A percentile compares a stretch with the other conserved stretches of the same genome.
Evolutionary conservation across 176 grass and related monocot genomes (phyloP).

Genomic region (Pharus latifolius): DNA sequence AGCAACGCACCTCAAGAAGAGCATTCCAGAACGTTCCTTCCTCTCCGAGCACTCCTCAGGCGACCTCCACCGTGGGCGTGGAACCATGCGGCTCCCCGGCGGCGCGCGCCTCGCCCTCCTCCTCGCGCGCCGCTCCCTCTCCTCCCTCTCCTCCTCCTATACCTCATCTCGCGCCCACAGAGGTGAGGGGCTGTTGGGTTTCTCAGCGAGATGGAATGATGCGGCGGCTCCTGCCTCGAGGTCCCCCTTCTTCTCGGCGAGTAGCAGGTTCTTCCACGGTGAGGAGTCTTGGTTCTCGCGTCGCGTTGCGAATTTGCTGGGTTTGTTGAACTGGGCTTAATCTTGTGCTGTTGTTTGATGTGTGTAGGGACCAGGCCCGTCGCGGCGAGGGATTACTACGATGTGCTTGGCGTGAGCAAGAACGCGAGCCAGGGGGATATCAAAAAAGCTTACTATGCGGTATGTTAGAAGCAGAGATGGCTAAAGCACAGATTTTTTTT

Average conservation of each 20-base stretch:
- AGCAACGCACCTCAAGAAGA: not conserved
- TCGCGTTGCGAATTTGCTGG: too few relatives aligned
- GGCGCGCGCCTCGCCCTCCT: conserved; percentile 42
- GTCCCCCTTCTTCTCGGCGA: conserved; percentile 15
- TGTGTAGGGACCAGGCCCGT: conserved; percentile 49
- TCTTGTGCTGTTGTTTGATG: not conserved
- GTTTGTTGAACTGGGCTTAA: not conserved
- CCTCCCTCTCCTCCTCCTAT: not conserved
- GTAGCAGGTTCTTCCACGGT: conserved; percentile 29
- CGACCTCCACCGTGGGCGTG: not conserved
- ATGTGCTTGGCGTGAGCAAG: conserved; percentile 68
- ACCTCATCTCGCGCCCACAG: not conserved
- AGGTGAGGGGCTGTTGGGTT: conserved; percentile 18
- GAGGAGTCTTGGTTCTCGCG: not conserved
- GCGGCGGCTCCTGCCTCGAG: not conserved
- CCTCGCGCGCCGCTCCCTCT: conserved; percentile 31
- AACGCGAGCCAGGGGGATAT: conserved; percentile 62
- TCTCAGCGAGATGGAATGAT: conserved; percentile 5
- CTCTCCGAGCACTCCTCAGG: not conserved
- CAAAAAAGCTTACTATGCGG: conserved; percentile 81
- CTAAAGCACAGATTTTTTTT: not conserved
- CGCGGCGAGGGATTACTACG: conserved; percentile 61
- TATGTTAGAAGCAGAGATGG: conserved; percentile 30
- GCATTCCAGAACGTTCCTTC: conserved; percentile 23
- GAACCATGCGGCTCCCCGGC: conserved; percentile 33